These are phyloP conservation scores for Ramaria sp. DNA, from an alignment of 768 basidiomycete species.

Conservation along the genomic window DNA sequence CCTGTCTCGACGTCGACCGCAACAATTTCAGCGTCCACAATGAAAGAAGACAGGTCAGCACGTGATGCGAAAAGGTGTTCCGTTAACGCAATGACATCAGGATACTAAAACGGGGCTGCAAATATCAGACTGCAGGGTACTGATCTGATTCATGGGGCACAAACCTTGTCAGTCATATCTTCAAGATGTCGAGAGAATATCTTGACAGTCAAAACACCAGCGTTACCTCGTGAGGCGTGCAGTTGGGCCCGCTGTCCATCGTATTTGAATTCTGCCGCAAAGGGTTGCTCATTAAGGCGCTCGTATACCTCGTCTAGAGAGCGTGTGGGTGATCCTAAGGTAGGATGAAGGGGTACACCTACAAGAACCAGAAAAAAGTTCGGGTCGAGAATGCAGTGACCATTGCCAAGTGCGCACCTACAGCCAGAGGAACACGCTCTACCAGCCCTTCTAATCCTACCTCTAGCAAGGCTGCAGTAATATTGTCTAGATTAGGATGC, in stretches of 20 bases:
- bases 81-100: slow-evolving; percentile 60
- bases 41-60: slow-evolving; percentile 44
- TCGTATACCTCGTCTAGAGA: slow-evolving; percentile 79
- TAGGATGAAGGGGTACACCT: slow-evolving; percentile 79
- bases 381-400: not conserved
- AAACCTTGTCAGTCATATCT: slow-evolving; percentile 82
- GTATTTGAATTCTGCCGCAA: slow-evolving; percentile 85
- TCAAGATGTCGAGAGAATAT: slow-evolving; percentile 86
- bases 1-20: slow-evolving; percentile 61
- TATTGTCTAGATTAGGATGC: slow-evolving; percentile 68
- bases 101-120: slow-evolving; percentile 43
- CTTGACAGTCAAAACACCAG: slow-evolving; percentile 31
- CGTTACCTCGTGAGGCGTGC: slow-evolving; percentile 34
- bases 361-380: slow-evolving; percentile 6
- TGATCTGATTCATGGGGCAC: not conserved
- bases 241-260: slow-evolving; percentile 83
- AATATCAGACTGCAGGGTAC: too few species aligned
- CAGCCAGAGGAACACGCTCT: slow-evolving; percentile 49
- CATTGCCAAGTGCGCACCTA: slow-evolving; percentile 41
- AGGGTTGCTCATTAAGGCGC: slow-evolving; percentile 50
- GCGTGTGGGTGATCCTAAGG: slow-evolving; percentile 77
- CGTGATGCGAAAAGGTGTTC: slow-evolving; percentile 32
- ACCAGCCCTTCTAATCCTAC: slow-evolving; percentile 50
- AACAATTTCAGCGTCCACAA: slow-evolving; percentile 81
- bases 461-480: slow-evolving; percentile 48